Evolutionary conservation across 2,329 filamentous ascomycete species (phyloP).

Genomic region (Macrophomina tecta): DNA sequence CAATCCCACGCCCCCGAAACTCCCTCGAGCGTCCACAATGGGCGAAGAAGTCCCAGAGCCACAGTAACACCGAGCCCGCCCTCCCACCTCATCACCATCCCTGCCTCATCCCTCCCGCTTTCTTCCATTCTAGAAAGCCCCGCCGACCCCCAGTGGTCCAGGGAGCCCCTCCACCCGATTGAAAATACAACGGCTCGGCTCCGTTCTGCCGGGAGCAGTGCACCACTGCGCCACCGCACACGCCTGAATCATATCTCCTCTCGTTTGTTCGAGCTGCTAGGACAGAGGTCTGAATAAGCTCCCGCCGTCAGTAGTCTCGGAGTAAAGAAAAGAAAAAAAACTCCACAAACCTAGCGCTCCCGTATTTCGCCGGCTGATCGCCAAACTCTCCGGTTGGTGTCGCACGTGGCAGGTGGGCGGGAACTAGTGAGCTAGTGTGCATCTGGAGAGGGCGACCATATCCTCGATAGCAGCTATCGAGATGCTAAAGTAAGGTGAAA

Average conservation of each 20-base stretch:
- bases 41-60: too few relatives aligned
- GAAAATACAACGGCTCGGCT: neutral
- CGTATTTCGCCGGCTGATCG: neutral
- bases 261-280: neutral
- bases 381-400: neutral
- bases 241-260: neutral
- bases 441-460: too few relatives aligned
- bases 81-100: neutral
- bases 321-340: neutral
- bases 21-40: too few relatives aligned
- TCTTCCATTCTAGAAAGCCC: neutral
- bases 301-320: neutral
- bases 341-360: neutral
- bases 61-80: neutral
- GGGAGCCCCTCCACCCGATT: too few relatives aligned
- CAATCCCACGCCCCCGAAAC: too few relatives aligned
- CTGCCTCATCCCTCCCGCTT: too few relatives aligned
- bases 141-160: too few relatives aligned
- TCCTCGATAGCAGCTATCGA: neutral
- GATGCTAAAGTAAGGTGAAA: neutral
- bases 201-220: neutral
- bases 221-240: neutral
- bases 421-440: neutral
- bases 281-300: neutral
- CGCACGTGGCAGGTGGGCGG: neutral